phyloP scores from a whole-genome alignment of 495 filamentous ascomycete species.

The Usnea hakonensis region DNA sequence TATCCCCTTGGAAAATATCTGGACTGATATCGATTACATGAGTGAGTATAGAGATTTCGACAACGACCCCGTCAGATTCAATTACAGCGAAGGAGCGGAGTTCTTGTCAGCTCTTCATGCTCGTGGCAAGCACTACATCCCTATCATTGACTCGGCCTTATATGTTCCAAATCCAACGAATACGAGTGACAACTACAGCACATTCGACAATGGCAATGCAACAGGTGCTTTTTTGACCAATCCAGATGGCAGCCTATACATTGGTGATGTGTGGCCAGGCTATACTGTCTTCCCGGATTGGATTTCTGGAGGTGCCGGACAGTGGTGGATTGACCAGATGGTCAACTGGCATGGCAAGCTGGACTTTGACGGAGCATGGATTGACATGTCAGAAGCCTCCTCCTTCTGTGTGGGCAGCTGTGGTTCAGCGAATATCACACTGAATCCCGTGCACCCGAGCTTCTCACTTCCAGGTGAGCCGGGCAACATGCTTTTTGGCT shows the following conservation, averaged over 20 bases:
- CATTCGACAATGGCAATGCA: slow-evolving; percentile 59
- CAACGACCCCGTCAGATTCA: slow-evolving; percentile 45
- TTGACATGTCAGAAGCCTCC: slow-evolving; percentile 59
- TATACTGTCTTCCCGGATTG: slow-evolving; percentile 62
- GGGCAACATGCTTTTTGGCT: slow-evolving; percentile 51
- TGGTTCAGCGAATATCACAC: slow-evolving; percentile 56
- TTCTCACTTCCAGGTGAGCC: slow-evolving; percentile 60
- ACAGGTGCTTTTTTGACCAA: slow-evolving; percentile 56
- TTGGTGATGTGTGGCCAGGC: slow-evolving; percentile 58
- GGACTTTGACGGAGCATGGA: slow-evolving; percentile 53
- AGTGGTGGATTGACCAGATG: slow-evolving; percentile 70
- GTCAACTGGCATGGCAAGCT: slow-evolving; percentile 51
- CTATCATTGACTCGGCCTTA: slow-evolving; percentile 78
- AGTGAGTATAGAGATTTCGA: slow-evolving; percentile 52
- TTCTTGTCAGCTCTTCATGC: slow-evolving; percentile 61
- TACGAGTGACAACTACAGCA: slow-evolving; percentile 57
- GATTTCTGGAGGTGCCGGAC: slow-evolving; percentile 46
- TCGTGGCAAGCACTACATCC: slow-evolving; percentile 65
- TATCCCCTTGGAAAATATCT: slow-evolving; percentile 61
- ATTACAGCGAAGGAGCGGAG: slow-evolving; percentile 42
- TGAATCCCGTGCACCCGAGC: slow-evolving; percentile 64
- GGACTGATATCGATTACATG: slow-evolving; percentile 58
- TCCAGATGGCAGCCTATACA: slow-evolving; percentile 53
- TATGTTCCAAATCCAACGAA: slow-evolving; percentile 71
- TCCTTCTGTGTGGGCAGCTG: slow-evolving; percentile 80